Evolutionary conservation across 305 asterid genomes (phyloP), one percentile per base, ranked within the genome.

Genomic region (Andrographis paniculata): DNA sequence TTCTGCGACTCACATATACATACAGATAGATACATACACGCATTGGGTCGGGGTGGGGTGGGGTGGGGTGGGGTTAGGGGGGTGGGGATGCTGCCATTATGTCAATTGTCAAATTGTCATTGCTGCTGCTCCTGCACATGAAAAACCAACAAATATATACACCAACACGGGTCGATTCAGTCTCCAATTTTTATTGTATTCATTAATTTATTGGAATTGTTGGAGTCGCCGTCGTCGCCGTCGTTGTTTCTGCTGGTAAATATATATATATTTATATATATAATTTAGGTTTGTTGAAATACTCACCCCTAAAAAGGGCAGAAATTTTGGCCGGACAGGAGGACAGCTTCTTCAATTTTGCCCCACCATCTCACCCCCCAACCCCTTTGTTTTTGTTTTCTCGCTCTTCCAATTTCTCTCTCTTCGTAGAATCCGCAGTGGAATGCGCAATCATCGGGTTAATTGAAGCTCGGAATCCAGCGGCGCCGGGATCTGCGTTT

Each of bases 401-500:
- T 9, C 42, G 6, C 58, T 50, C 65, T 46, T 55, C 47, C 63
- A 18, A 20, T 23, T 43, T 50, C 56, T 53, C 75, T 57, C 61
- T 57, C 56, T 53, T 50, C 31, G 40, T 27, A 56, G 5, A 10
- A 14, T 37, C 20, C 35, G 36, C 38, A 30, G 55, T 28, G 39
- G 56, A 53, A 55, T 62, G 70, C 73, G 45, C 71, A 50, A 50
- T 28, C 43, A 60, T 42, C 58, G 63, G 60, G 59, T 60, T 60
- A 46, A 44, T 20, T 56, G 54, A 49, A 52, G 52, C 41, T 47
- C 38, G 58, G 66, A 60, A 54, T 50, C 68, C 42, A 62, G 33
- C 61, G 57, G 48, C 68, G 63, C 67, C 49, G 75, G 70, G 79
- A 68, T 72, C 75, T 72, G 79, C 55, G 67, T 68, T 64, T 64